Conservation (phyloP, 108 stramenopile genomes). For the Cylindrotheca fusiformis region DNA sequence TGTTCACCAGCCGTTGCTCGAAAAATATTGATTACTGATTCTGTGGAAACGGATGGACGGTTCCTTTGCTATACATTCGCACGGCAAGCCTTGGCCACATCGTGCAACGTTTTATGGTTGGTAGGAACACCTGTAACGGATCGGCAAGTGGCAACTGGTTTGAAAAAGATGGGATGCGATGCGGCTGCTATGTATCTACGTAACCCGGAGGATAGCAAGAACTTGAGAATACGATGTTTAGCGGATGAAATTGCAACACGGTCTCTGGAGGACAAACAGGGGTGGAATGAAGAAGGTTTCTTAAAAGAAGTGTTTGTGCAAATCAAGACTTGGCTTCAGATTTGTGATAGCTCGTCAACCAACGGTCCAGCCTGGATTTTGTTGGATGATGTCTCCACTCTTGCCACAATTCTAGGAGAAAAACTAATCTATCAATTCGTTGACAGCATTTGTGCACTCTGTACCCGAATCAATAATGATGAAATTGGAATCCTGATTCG, state of each 20-base stretch:
- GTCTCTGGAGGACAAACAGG: conserved; percentile 1
- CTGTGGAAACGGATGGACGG: conserved; percentile 45
- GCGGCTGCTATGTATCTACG: conserved; percentile 22
- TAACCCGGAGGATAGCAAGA: conserved; percentile 1
- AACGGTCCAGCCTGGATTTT: conserved; percentile 35
- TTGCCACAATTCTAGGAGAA: conserved; percentile 50
- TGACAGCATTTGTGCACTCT: conserved; percentile 16
- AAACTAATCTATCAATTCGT: conserved; percentile 47
- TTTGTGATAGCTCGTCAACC: background rate
- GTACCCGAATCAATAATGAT: conserved; percentile 1
- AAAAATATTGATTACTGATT: conserved; percentile 41
- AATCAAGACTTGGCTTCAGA: conserved; percentile 23
- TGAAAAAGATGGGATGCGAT: conserved; percentile 46
- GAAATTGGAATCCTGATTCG: conserved; percentile 29
- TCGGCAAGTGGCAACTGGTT: conserved; percentile 22
- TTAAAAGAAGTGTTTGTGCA: conserved; percentile 27
- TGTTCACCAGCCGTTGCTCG: conserved; percentile 25
- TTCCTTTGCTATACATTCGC: conserved; percentile 38
- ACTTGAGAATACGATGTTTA: conserved; percentile 18
- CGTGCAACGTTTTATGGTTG: conserved; percentile 35
- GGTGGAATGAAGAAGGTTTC: conserved; percentile 23
- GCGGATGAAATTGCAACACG: conserved; percentile 19
- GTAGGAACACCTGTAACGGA: conserved; percentile 26
- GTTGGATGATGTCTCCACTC: conserved; percentile 60
- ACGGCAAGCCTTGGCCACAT: conserved; percentile 14